A percentile compares a stretch with the other conserved stretches of the same genome.
phyloP scores from a whole-genome alignment of 1,284 basidiomycete species.

The Ustilago crameri region DNA sequence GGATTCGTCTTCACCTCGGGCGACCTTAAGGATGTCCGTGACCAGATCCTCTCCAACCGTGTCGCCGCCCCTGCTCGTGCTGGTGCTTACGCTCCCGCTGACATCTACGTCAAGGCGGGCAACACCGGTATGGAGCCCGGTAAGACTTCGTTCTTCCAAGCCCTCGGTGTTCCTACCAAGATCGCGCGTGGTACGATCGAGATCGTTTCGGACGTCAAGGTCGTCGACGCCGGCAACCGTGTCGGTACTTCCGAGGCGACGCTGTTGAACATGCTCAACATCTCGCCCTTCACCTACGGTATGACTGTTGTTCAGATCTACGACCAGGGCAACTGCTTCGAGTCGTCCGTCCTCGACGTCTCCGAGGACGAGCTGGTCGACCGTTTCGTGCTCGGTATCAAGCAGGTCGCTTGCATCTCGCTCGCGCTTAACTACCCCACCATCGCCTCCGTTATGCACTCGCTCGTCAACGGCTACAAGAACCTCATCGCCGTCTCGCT shows the following conservation, averaged over 20 bases:
- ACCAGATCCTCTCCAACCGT: slow-evolving; percentile 93
- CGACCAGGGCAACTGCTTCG: slow-evolving; percentile 74
- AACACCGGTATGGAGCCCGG: slow-evolving; percentile 99
- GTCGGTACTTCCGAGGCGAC: slow-evolving; percentile 98
- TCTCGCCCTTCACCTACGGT: slow-evolving; percentile 88
- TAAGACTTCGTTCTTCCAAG: slow-evolving; percentile 89
- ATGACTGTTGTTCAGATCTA: slow-evolving; percentile 81
- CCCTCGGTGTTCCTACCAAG: slow-evolving; percentile 99
- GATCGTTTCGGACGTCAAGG: slow-evolving; percentile 97
- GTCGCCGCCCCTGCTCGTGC: slow-evolving; percentile 98
- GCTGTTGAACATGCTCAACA: slow-evolving; percentile 97
- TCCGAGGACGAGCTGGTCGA: slow-evolving; percentile 89
- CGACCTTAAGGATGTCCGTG: slow-evolving; percentile 94
- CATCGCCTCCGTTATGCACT: slow-evolving; percentile 90
- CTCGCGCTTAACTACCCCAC: slow-evolving; percentile 95
- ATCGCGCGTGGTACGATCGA: slow-evolving; percentile 99
- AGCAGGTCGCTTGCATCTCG: slow-evolving; percentile 94
- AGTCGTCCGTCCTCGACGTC: slow-evolving; percentile 87
- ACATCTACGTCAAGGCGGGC: slow-evolving; percentile 90
- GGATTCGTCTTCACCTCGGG: slow-evolving; percentile 96
- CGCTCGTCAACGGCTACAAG: slow-evolving; percentile 99
- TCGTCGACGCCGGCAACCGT: slow-evolving; percentile 89
- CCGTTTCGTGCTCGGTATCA: slow-evolving; percentile 90
- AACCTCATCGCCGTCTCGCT: slow-evolving; percentile 88
- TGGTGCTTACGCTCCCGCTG: slow-evolving; percentile 91